These are phyloP conservation scores for Euphrasia confusa DNA, from an alignment of 257 asterid species.

Conservation along the genomic window DNA sequence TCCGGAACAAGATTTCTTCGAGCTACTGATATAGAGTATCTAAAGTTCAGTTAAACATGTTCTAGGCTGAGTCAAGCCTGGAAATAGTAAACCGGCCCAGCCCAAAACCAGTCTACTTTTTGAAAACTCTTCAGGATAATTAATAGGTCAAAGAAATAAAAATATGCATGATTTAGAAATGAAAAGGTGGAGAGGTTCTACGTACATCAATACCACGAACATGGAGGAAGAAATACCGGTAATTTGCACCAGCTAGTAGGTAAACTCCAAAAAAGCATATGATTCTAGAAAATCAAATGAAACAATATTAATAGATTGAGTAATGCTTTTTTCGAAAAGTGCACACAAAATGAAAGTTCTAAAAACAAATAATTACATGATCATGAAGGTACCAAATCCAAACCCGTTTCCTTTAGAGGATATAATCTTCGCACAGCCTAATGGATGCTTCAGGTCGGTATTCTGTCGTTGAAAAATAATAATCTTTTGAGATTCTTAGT, in stretches of 20 bases:
- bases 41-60: too few species aligned
- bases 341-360: slow-evolving; percentile 9
- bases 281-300: slow-evolving; percentile 41
- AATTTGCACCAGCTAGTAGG: slow-evolving; percentile 67
- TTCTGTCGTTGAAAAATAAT: slow-evolving; percentile 40
- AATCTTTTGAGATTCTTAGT: too few species aligned
- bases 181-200: slow-evolving; percentile 22
- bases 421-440: slow-evolving; percentile 77
- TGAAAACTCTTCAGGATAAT: background rate
- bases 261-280: slow-evolving; percentile 75
- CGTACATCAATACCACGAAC: slow-evolving; percentile 93
- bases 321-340: background rate
- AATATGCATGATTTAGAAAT: slow-evolving; percentile 9
- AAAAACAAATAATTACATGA: slow-evolving; percentile 40
- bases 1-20: too few species aligned
- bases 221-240: slow-evolving; percentile 67
- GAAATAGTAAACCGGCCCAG: too few species aligned
- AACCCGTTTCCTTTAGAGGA: slow-evolving; percentile 57
- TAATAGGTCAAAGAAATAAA: background rate
- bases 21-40: too few species aligned
- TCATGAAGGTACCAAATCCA: slow-evolving; percentile 67
- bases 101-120: too few species aligned
- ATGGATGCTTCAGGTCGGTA: slow-evolving; percentile 78
- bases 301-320: slow-evolving; percentile 17
- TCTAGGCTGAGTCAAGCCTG: background rate